Evolutionary conservation across 2,329 filamentous ascomycete species (phyloP).

Genomic region (Mariannaea elegans): DNA sequence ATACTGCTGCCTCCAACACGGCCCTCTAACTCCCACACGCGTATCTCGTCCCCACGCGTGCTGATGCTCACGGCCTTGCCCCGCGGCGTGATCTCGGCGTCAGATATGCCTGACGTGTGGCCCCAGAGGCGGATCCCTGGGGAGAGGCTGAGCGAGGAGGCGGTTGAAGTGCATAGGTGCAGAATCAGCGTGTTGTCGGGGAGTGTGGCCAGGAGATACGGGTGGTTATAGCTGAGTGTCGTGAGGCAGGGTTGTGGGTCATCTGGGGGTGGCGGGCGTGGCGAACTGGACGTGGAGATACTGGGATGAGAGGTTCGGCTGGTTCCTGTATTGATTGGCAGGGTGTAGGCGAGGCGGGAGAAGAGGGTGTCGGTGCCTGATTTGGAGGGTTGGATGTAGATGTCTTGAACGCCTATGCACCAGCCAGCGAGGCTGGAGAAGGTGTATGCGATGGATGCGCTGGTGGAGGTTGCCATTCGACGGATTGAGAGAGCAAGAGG

Average conservation of each 20-base stretch:
- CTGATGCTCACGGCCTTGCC: conserved; percentile 94
- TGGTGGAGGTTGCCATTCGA: conserved; percentile 67
- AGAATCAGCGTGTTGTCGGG: conserved; percentile 88
- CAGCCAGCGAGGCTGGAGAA: conserved; percentile 82
- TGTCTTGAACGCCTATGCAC: conserved; percentile 91
- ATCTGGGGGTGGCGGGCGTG: conserved; percentile 11
- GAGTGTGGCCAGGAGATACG: conserved; percentile 84
- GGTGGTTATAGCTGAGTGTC: conserved; percentile 77
- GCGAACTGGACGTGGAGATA: conserved; percentile 21
- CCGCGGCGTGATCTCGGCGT: conserved; percentile 82
- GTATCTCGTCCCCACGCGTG: conserved; percentile 77
- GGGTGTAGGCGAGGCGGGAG: conserved; percentile 49
- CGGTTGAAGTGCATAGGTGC: conserved; percentile 80
- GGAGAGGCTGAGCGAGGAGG: conserved; percentile 72
- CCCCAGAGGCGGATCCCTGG: conserved; percentile 84
- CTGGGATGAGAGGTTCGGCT: conserved; percentile 20
- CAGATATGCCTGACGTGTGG: conserved; percentile 88
- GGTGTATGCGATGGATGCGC: conserved; percentile 89
- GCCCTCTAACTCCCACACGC: conserved; percentile 90
- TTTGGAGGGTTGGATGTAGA: conserved; percentile 64
- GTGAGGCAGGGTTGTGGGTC: conserved; percentile 58
- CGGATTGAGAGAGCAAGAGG: conserved; percentile 86
- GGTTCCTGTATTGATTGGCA: conserved; percentile 42
- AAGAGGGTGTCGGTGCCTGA: conserved; percentile 45
- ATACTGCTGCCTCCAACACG: conserved; percentile 64